Evolutionary conservation across 768 basidiomycete species (phyloP).

Genomic region (Calocybe gangraenosa): DNA sequence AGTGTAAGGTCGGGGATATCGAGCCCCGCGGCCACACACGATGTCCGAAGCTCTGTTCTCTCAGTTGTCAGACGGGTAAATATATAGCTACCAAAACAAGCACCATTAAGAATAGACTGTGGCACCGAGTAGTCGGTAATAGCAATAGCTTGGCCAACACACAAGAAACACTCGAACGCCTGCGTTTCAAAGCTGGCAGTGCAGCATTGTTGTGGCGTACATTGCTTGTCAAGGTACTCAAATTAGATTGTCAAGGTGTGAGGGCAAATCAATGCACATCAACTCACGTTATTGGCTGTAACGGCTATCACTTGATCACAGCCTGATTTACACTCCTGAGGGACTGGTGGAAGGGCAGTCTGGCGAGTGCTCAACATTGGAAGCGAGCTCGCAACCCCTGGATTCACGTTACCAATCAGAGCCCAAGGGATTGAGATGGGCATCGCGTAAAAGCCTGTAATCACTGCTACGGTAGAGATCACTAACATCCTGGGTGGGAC

Average conservation of each 20-base stretch:
- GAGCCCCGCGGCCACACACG: constrained; percentile 19
- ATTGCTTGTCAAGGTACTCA: constrained; percentile 17
- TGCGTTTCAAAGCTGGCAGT: constrained; percentile 29
- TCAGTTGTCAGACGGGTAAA: constrained; percentile 15
- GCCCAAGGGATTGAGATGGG: no score
- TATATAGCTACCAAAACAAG: background rate
- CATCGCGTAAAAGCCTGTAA: no score
- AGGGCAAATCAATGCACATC: background rate
- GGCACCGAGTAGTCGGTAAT: constrained; percentile 24
- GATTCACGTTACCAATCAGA: no score
- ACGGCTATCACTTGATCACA: constrained; percentile 26
- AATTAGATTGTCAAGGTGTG: background rate
- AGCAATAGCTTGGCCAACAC: constrained; percentile 22
- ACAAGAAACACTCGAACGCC: constrained; percentile 40
- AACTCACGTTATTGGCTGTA: constrained; percentile 14
- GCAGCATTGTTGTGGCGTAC: constrained; percentile 32
- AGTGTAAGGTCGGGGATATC: constrained; percentile 22
- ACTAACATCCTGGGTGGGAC: no score
- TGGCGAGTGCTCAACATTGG: constrained; percentile 17
- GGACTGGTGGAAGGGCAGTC: constrained; percentile 16
- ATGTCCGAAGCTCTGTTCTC: background rate
- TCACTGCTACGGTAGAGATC: no score
- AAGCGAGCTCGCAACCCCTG: no score
- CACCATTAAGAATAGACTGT: constrained; percentile 24
- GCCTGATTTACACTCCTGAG: constrained; percentile 26